Base-by-base conservation (phyloP, 2,329 filamentous ascomycete species). In the Endoconidiophora laricicola region DNA sequence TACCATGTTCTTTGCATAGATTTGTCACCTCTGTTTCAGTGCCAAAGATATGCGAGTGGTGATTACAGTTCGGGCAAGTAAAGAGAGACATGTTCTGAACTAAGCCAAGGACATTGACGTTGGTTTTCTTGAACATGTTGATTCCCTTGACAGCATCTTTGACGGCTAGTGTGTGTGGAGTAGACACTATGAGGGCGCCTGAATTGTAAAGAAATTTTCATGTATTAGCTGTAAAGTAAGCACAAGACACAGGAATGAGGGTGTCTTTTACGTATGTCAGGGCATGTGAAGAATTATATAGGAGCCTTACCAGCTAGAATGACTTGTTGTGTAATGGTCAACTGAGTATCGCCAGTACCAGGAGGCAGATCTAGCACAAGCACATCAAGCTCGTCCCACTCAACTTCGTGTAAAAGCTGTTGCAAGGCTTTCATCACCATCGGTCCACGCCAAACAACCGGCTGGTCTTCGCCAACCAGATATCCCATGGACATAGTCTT, bases 401-500 rank as follows among this genome's bases (percentile, higher is more conserved):
- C 83, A 0, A 98, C 91, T 57, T 94, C 86, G 62, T 95, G 90
- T 6, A 98, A 74, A 4, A 98, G 78, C 61, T 98, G 91, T 57
- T 95, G 88, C 56, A 98, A 73, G 0, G 91, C 91, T 61, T 96
- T 98, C 73, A 94, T 93, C 12, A 96, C 85, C 88, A 98, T 95
- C 2, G 94, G 74, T 0, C 91, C 91, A 47, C 91, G 79, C 91
- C 91, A 98, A 29, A 91, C 88, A 14, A 98, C 83, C 0, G 88
- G 86, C 4, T 85, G 83, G 9, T 79, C 74, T 56, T 86, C 81
- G 18, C 76, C 77, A 1, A 94, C 79, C 1, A 98, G 73, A 56
- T 94, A 96, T 46, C 91, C 91, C 85, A 98, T 96, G 0, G 88
- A 95, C 91, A 98, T 98, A 49, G 87, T 93, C 65, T 93, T 93